Base-by-base conservation (phyloP, 2,329 filamentous ascomycete genomes). In the Trematosphaeria pertusa region DNA sequence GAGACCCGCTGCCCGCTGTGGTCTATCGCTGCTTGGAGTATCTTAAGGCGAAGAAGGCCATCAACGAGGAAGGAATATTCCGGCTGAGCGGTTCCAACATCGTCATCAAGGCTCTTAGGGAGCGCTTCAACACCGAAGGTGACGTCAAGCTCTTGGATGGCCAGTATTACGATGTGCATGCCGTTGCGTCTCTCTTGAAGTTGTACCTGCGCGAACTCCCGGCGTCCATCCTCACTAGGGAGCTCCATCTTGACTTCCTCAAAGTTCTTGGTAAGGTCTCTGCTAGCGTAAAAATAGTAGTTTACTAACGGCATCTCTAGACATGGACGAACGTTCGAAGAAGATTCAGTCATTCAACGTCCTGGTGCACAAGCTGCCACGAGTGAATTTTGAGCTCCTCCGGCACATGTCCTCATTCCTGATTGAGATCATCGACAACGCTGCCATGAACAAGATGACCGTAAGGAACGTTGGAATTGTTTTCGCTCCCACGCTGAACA, bases 1-100 rank as follows among this genome's bases (percentile, higher is more conserved):
- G 85, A 50, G 85, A 91, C 5, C 86, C 88, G 20, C 77, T 99
- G 20, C 94, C 94, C 1, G 89, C 93, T 5, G 94, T 99, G 2
- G 90, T 97, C 7, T 99, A 95, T 74, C 87, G 94, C 46, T 97
- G 91, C 67, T 89, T 99, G 52, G 90, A 97, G 70, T 99, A 96
- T 70, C 81, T 99, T 14, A 87, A 90, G 56, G 82, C 84, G 5
- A 92, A 92, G 75, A 85, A 89, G 52, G 94, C 92, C 9, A 81
- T 87, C 37, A 80, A 80, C 5, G 94, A 99, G 70, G 94, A 99
- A 72, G 94, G 94, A 33, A 96, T 99, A 32, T 99, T 99, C 80
- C 86, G 94, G 40, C 80, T 99, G 32, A 97, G 92, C 70, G 94
- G 94, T n/a, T 97, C 93, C 1, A 97, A 96, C 66, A 83, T 95